Evolutionary conservation across 2,329 filamentous ascomycete species (phyloP), one percentile per base, ranked within the genome.

Genomic region (Xylariaceae sp.): DNA sequence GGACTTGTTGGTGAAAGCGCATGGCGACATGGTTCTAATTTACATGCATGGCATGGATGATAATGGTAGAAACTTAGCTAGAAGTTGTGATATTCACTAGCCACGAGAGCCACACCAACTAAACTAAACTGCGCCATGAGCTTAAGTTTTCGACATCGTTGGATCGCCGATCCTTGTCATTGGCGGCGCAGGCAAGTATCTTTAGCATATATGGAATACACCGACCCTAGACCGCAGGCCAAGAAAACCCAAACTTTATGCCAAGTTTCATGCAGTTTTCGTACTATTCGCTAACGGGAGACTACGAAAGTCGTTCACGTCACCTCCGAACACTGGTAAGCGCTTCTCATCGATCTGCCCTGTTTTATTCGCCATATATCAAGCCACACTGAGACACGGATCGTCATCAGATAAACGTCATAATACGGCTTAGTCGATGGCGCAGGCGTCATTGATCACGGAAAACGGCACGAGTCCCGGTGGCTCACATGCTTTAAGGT

Each of bases 391-490:
- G 7, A 32, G 32, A 54, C 59, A 56, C 46, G 54, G 58, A 55
- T 65, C 47, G 45, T 37, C 63, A 59, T 63, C 59, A 59, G 43
- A 42, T 49, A 3, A 54, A 69, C 68, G 66, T 70, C 68, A 70
- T 69, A 61, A 63, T 54, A 26, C 40, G 46, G 60, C 43, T 57
- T 64, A 61, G 57, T 45, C 43, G n/a, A 52, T 56, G 54, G 57
- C 52, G 60, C 52, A 52, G 37, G 18, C 20, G 20, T 57, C 47
- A 41, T 48, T 20, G 42, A 12, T 48, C 48, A 42, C 44, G 23
- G 40, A 20, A 53, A 44, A 26, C 18, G n/a, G 14, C 37, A 6
- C n/a, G 7, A 7, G 26, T 47, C 29, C 44, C 32, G 32, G 32
- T 37, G 32, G 32, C 32, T 37, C 14, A 14, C 32, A 12, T 37